Percentiles rank a stretch among this genome's conserved stretches.
Evolutionary conservation across 306 rosid genomes (phyloP).

Genomic region (Quercus glauca): DNA sequence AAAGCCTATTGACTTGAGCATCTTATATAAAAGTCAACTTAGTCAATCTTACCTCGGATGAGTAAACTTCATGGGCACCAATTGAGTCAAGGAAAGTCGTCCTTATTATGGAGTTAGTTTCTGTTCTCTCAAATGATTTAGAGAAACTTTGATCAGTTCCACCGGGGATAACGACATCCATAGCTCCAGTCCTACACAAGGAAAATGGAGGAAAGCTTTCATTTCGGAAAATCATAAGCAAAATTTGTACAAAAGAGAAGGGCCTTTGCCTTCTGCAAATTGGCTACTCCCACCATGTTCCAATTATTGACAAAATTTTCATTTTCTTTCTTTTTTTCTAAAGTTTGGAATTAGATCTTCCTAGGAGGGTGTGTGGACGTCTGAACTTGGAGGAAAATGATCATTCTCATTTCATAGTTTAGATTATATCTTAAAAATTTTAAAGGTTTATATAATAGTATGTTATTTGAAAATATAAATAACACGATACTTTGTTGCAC

Average conservation of each 20-base stretch:
- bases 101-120: not conserved
- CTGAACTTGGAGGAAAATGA: no score
- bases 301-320: no score
- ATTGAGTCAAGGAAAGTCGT: not conserved
- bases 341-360: no score
- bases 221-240: not conserved
- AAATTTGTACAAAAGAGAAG: not conserved
- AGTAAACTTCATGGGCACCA: conserved; percentile 15
- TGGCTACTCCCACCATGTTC: no score
- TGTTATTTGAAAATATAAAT: no score
- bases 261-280: no score
- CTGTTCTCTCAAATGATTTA: not conserved
- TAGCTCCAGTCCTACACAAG: not conserved
- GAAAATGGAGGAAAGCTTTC: not conserved
- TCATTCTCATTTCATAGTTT: no score
- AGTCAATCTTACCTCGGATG: not conserved
- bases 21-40: not conserved
- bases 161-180: not conserved
- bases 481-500: no score
- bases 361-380: no score
- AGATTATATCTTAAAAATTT: no score
- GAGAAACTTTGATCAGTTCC: not conserved
- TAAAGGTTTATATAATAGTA: no score
- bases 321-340: no score
- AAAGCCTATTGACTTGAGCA: not conserved